Evolutionary conservation across 108 stramenopile species (phyloP).

Genomic region (Nitzschia inconspicua): DNA sequence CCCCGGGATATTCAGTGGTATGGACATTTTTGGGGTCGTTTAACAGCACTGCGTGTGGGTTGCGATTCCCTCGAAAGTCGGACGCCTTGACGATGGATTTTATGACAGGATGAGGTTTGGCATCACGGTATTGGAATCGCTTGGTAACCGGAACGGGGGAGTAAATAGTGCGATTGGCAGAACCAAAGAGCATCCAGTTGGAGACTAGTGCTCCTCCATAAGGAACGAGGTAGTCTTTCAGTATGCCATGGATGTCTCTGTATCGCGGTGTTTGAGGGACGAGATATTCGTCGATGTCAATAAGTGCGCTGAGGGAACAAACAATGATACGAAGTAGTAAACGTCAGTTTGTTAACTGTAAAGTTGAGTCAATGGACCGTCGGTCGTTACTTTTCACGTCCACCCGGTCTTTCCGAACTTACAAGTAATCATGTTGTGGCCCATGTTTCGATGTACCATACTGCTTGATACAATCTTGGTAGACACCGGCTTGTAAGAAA

Average conservation of each 20-base stretch:
- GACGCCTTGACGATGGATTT: slow-evolving; percentile 15
- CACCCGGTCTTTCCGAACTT: too few species aligned
- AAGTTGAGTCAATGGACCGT: too few species aligned
- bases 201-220: slow-evolving; percentile 32
- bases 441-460: background rate
- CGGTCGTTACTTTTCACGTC: too few species aligned
- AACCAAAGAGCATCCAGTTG: slow-evolving; percentile 51
- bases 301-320: background rate
- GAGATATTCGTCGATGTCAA: slow-evolving; percentile 23
- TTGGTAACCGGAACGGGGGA: slow-evolving; percentile 51
- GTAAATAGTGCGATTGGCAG: slow-evolving; percentile 30
- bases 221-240: slow-evolving; percentile 31
- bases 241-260: slow-evolving; percentile 18
- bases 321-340: too few species aligned
- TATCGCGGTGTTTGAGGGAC: background rate
- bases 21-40: background rate
- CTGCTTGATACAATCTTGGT: background rate
- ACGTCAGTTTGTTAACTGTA: too few species aligned
- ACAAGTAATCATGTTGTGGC: background rate
- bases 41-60: slow-evolving; percentile 9
- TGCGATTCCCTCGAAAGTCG: background rate
- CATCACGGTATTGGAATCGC: slow-evolving; percentile 42
- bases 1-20: slow-evolving; percentile 9
- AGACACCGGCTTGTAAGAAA: background rate
- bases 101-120: background rate